These are phyloP conservation scores for Globisporangium cederbergense DNA, from an alignment of 352 stramenopile species.

Conservation along the genomic window DNA sequence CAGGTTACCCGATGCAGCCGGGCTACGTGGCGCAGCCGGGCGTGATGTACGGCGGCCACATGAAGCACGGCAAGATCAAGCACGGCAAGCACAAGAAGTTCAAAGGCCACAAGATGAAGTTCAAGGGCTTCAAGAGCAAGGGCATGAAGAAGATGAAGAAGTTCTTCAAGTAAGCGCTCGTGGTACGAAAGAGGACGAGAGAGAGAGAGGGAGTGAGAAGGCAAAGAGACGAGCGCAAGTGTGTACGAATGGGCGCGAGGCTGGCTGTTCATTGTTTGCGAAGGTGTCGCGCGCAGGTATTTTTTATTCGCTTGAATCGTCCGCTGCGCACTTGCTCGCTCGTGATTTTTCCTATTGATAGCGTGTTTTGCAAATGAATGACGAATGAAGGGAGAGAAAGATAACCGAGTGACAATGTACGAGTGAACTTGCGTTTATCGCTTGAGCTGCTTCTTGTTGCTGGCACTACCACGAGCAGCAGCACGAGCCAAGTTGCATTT, in stretches of 20 bases:
- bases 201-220: background rate
- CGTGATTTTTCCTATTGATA: background rate
- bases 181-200: background rate
- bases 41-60: slow-evolving; percentile 45
- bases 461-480: too few species aligned
- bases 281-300: background rate
- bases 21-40: slow-evolving; percentile 60
- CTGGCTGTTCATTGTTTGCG: background rate
- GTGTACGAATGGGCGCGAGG: background rate
- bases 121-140: background rate
- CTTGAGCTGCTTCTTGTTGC: background rate
- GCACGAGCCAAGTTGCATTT: too few species aligned
- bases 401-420: background rate
- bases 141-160: slow-evolving; percentile 8
- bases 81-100: slow-evolving; percentile 54
- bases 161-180: slow-evolving; percentile 1
- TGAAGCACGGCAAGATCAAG: slow-evolving; percentile 36
- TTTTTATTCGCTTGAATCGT: background rate
- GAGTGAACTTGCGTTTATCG: background rate
- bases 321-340: background rate
- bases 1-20: slow-evolving; percentile 38
- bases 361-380: background rate
- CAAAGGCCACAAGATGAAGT: slow-evolving; percentile 24
- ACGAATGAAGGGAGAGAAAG: background rate
- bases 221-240: background rate